A percentile compares a stretch with the other conserved stretches of the same genome.
Conservation (phyloP, 2,329 filamentous ascomycete genomes). For the Aspergillus sergii region DNA sequence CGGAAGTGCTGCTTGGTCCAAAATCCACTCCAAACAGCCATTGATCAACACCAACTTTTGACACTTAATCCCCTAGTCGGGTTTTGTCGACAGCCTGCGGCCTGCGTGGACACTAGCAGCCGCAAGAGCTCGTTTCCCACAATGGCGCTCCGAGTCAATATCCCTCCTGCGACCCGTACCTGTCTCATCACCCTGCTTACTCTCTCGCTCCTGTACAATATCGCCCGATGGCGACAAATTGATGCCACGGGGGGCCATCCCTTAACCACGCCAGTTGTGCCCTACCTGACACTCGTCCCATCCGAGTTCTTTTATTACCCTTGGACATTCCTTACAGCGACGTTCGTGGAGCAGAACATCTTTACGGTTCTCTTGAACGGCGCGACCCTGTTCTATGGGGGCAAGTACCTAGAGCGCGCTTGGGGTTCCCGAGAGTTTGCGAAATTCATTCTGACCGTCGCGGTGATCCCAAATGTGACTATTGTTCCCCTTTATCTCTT, state of each 20-base stretch:
- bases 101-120: constrained; percentile 21
- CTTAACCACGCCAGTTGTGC: constrained; percentile 64
- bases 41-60: constrained; percentile 3
- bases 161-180: constrained; percentile 86
- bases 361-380: constrained; percentile 79
- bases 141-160: constrained; percentile 83
- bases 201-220: constrained; percentile 78
- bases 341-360: constrained; percentile 90
- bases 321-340: constrained; percentile 86
- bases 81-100: constrained; percentile 24
- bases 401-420: constrained; percentile 90
- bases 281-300: constrained; percentile 86
- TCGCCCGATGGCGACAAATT: constrained; percentile 63
- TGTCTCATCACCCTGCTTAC: constrained; percentile 73
- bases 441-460: constrained; percentile 79
- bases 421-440: constrained; percentile 92
- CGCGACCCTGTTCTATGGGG: constrained; percentile 84
- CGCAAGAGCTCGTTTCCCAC: constrained; percentile 37
- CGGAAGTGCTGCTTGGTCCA: background rate
- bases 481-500: constrained; percentile 73
- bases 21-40: constrained; percentile 1
- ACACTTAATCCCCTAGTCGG: constrained; percentile 10
- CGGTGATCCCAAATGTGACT: constrained; percentile 77
- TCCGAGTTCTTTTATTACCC: constrained; percentile 83
- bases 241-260: constrained; percentile 59